Base-by-base conservation (phyloP, 306 rosid genomes). In the Argentina anserina region DNA sequence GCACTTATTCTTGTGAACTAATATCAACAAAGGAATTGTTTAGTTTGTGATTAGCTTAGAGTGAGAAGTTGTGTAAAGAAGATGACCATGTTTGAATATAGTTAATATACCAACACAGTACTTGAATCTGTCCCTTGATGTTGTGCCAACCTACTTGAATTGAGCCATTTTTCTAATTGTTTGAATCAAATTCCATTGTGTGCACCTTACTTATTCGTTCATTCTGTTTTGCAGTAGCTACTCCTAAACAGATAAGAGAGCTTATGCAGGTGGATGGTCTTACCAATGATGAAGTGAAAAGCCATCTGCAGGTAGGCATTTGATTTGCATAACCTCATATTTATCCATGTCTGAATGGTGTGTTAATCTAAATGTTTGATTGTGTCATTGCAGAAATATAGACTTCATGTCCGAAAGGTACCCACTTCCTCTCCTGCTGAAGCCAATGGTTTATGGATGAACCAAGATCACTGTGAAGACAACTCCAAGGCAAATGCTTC, bases 211-310 rank as follows among this genome's bases (percentile, higher is more conserved):
- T 37, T 43, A 10, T 62, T 66, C 69, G 70, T 73, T 60, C 34
- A 39, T 68, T 79, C 0, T 65, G 18, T 83, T 65, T 71, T 73
- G 84, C 85, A 90, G 98, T 75, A 77, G 98, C 98, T 42, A 90
- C 98, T 9, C 98, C 98, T n/a, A 93, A 90, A 76, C 97, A 93
- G 77, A 93, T 93, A 59, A 89, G 93, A 80, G 98, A 93, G 69
- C 74, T 89, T 74, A 90, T 93, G 98, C 86, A 85, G 47, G 96
- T 93, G 60, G 93, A 86, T 15, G 93, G 90, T 43, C 89, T 93
- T 0, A 90, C 98, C 72, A 93, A 93, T 75, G 98, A 93, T 84
- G 98, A 93, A 85, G 98, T 93, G 68, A 93, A 90, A 76, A 93
- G 97, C 80, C 98, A 93, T 83, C 83, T 93, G 79, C 98, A 93